Conservation (phyloP, 2,329 filamentous ascomycete genomes). For the Aspergillus floridensis region DNA sequence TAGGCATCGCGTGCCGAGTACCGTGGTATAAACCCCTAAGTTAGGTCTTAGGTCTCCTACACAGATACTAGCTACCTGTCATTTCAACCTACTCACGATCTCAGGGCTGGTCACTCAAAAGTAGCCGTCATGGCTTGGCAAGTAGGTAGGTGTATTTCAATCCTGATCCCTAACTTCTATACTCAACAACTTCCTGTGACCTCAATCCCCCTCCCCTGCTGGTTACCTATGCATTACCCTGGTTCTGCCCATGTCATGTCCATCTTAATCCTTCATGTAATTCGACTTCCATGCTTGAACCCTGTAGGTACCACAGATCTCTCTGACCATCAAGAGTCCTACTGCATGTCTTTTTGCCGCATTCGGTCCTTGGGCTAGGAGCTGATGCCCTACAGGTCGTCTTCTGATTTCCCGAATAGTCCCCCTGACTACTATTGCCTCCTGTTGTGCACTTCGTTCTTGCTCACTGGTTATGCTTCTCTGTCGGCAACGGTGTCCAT, state of each 20-base stretch:
- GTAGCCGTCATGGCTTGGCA: too few species aligned
- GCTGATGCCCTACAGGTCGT: not conserved
- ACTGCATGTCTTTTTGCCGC: too few species aligned
- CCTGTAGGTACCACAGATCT: slow-evolving; percentile 11
- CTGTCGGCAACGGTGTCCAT: not conserved
- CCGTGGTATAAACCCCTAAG: too few species aligned
- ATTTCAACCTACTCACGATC: too few species aligned
- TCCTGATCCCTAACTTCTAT: not conserved
- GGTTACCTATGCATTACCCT: not conserved
- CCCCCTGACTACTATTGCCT: not conserved
- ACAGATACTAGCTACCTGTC: too few species aligned
- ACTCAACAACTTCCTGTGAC: not conserved
- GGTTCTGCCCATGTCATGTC: slow-evolving; percentile 4
- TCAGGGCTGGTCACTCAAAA: too few species aligned
- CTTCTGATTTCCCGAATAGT: not conserved
- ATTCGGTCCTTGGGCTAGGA: not conserved
- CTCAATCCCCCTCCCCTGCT: not conserved
- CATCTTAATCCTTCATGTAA: slow-evolving; percentile 20
- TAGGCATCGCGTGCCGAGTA: too few species aligned
- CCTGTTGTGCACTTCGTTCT: not conserved
- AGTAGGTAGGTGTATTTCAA: too few species aligned
- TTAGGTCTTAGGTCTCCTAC: too few species aligned
- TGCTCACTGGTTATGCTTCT: not conserved
- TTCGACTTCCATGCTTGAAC: slow-evolving; percentile 9
- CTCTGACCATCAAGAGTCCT: not conserved